These are phyloP conservation scores for Stagonosporopsis rhizophila DNA, from an alignment of 2,329 filamentous ascomycete genomes.

Conservation along the genomic window DNA sequence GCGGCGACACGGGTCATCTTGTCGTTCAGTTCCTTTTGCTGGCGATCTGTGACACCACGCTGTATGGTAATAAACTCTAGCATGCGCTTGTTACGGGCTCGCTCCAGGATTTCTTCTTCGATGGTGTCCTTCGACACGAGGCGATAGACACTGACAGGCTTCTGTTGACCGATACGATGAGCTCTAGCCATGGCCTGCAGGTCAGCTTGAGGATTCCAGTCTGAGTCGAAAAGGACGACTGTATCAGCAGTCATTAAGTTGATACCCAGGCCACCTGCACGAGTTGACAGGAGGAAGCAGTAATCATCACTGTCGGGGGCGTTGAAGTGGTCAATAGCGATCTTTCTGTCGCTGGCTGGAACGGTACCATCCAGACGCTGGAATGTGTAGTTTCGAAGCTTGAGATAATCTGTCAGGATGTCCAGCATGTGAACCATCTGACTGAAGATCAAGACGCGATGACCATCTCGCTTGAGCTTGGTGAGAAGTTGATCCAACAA, in stretches of 20 bases:
- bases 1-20: slow-evolving; percentile 74
- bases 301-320: slow-evolving; percentile 96
- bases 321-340: slow-evolving; percentile 98
- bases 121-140: slow-evolving; percentile 98
- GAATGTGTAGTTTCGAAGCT: slow-evolving; percentile 91
- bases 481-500: slow-evolving; percentile 91
- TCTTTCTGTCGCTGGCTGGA: slow-evolving; percentile 81
- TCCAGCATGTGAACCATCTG: slow-evolving; percentile 99
- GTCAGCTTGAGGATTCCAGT: slow-evolving; percentile 99
- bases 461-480: slow-evolving; percentile 91
- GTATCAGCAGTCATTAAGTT: slow-evolving; percentile 99
- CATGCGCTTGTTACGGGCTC: slow-evolving; percentile 95
- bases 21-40: slow-evolving; percentile 73
- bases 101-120: slow-evolving; percentile 95
- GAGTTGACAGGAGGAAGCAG: slow-evolving; percentile 92
- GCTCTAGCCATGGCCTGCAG: slow-evolving; percentile 98
- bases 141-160: slow-evolving; percentile 93
- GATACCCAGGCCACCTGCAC: slow-evolving; percentile 96
- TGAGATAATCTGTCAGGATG: slow-evolving; percentile 92
- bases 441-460: slow-evolving; percentile 97
- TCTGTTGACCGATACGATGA: slow-evolving; percentile 96
- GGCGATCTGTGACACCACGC: slow-evolving; percentile 94
- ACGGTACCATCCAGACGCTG: slow-evolving; percentile 96
- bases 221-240: slow-evolving; percentile 96
- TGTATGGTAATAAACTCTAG: slow-evolving; percentile 98